A percentile compares a stretch with the other conserved stretches of the same genome.
Conservation (phyloP, 73 alveolate genomes). For the Breviolum minutum region DNA sequence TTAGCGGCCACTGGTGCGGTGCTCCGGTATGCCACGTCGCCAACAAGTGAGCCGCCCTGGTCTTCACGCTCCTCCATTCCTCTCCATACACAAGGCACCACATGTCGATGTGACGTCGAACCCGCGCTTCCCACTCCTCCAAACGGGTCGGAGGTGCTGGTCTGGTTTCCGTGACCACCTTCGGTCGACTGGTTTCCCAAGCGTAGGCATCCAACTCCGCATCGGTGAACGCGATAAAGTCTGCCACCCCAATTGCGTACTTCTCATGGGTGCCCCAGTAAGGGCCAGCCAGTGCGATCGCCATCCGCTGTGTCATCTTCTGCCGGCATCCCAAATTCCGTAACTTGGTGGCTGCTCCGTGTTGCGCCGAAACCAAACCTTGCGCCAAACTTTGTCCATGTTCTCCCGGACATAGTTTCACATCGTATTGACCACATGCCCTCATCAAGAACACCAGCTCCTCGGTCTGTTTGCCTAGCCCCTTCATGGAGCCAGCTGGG, state of each 20-base stretch:
- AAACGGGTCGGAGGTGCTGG: background rate
- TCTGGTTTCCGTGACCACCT: background rate
- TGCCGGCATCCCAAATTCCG: background rate
- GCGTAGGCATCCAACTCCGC: slow-evolving; percentile 14
- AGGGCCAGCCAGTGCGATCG: background rate
- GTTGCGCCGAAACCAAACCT: background rate
- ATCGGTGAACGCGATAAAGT: background rate
- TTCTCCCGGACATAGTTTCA: background rate
- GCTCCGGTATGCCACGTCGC: background rate
- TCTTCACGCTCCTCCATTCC: background rate
- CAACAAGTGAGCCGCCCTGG: background rate
- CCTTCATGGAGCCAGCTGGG: background rate
- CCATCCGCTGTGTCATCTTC: background rate
- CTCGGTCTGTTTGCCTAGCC: background rate
- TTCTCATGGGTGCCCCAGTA: background rate
- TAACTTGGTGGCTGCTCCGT: background rate
- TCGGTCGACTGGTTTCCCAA: background rate
- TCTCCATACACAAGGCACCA: slow-evolving; percentile 2
- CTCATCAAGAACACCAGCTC: background rate
- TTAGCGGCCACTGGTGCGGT: slow-evolving; percentile 12
- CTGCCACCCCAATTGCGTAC: background rate
- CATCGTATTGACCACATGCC: background rate
- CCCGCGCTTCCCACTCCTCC: background rate
- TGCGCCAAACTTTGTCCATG: background rate
- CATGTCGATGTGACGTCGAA: background rate